These are phyloP conservation scores for Chrysopogon serrulatus DNA, from an alignment of 176 grass and related monocot species.

Conservation along the genomic window DNA sequence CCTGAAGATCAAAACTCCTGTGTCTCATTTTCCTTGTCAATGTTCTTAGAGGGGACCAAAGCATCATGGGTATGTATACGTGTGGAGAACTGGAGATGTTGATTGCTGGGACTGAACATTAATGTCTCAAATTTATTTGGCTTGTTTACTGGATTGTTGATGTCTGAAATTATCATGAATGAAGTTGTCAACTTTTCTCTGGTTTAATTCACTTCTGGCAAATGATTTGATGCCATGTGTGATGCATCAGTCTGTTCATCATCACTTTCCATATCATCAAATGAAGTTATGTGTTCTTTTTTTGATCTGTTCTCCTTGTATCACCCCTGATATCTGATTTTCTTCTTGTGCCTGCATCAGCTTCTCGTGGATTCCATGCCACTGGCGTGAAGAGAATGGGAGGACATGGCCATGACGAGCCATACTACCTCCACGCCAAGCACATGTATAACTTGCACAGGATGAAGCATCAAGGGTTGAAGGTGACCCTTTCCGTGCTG, in stretches of 20 bases:
- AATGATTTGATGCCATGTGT: neutral
- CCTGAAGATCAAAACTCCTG: neutral
- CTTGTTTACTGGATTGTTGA: neutral
- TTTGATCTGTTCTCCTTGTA: neutral
- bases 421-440: constrained; percentile 82
- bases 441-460: constrained; percentile 97
- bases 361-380: constrained; percentile 61
- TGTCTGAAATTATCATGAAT: too few species aligned
- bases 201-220: neutral
- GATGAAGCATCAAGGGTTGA: constrained; percentile 75
- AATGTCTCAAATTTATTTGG: neutral
- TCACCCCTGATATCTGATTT: neutral
- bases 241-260: neutral
- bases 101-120: neutral
- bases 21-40: neutral
- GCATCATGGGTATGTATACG: neutral
- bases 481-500: constrained; percentile 44
- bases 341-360: constrained; percentile 32
- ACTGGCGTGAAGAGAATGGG: constrained; percentile 75
- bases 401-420: constrained; percentile 63
- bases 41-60: neutral
- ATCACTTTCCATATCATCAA: neutral
- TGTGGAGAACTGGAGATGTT: neutral
- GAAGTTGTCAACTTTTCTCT: neutral
- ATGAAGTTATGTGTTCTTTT: neutral